These are phyloP conservation scores for Berberis thunbergii DNA, from an alignment of 164 flowering plant genomes.

Conservation along the genomic window DNA sequence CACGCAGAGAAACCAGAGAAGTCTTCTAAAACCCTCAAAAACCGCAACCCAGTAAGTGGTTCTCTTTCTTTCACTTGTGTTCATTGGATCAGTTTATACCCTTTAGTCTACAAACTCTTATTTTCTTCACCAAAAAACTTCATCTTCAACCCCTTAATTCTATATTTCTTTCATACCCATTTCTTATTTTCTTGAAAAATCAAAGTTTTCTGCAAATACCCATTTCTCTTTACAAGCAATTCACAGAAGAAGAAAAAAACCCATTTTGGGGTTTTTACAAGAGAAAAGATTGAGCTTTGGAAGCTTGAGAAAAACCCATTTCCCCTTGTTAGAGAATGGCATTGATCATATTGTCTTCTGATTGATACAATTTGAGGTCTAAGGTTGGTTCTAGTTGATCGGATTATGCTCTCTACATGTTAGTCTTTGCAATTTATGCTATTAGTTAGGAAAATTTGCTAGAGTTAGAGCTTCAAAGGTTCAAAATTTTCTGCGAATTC, in stretches of 20 bases:
- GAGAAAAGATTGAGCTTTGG: slow-evolving; percentile 15
- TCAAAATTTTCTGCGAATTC: too few species aligned
- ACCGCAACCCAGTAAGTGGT: too few species aligned
- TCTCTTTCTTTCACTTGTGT: too few species aligned
- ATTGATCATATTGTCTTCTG: slow-evolving; percentile 37
- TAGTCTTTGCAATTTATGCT: too few species aligned
- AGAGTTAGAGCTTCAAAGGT: too few species aligned
- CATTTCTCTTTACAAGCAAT: slow-evolving; percentile 19
- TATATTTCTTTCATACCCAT: slow-evolving; percentile 31
- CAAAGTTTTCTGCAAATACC: slow-evolving; percentile 18
- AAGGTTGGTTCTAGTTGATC: too few species aligned
- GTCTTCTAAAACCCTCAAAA: too few species aligned
- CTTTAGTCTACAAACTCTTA: slow-evolving; percentile 42
- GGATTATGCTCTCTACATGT: too few species aligned
- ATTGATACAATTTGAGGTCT: slow-evolving; percentile 6
- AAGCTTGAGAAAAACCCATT: slow-evolving; percentile 22
- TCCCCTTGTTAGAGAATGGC: slow-evolving; percentile 32
- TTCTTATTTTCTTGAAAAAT: slow-evolving; percentile 23
- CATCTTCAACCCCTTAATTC: slow-evolving; percentile 29
- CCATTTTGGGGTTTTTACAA: slow-evolving; percentile 40
- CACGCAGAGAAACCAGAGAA: too few species aligned
- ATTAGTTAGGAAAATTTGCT: too few species aligned
- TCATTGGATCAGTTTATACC: background rate
- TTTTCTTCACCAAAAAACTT: slow-evolving; percentile 26
- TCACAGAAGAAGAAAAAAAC: slow-evolving; percentile 23